phyloP scores from a whole-genome alignment of 2,329 filamentous ascomycete species.

The Phialophora tarda region DNA sequence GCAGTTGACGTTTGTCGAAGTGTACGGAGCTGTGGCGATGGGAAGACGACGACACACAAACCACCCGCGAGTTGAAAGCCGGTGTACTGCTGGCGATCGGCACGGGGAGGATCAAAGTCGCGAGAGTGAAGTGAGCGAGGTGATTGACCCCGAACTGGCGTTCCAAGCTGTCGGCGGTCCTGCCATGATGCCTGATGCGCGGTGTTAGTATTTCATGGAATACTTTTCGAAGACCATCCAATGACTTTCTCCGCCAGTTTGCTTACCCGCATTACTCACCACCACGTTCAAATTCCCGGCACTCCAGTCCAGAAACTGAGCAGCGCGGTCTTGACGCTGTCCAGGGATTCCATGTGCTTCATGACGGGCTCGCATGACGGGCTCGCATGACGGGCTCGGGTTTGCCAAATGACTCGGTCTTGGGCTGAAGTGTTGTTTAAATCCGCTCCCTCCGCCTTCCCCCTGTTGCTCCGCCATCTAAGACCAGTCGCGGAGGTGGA shows the following conservation, averaged over 20 bases:
- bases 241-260: slow-evolving; percentile 9
- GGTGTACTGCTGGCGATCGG: slow-evolving; percentile 49
- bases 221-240: too few species aligned
- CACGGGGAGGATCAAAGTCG: slow-evolving; percentile 54
- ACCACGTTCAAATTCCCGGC: slow-evolving; percentile 21
- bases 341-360: neutral
- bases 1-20: slow-evolving; percentile 47
- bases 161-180: slow-evolving; percentile 55
- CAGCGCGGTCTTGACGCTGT: neutral
- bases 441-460: neutral
- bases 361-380: too few species aligned
- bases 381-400: too few species aligned
- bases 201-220: too few species aligned
- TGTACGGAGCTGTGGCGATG: slow-evolving; percentile 48
- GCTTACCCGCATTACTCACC: slow-evolving; percentile 33
- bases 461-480: neutral
- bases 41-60: slow-evolving; percentile 52
- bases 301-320: slow-evolving; percentile 16
- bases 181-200: neutral
- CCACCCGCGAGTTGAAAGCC: slow-evolving; percentile 53
- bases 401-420: too few species aligned
- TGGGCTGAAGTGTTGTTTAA: too few species aligned
- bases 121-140: slow-evolving; percentile 57
- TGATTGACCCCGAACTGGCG: slow-evolving; percentile 51
- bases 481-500: neutral